These are phyloP conservation scores for Iris pallida DNA, from an alignment of 116 monocot genomes.

Conservation along the genomic window DNA sequence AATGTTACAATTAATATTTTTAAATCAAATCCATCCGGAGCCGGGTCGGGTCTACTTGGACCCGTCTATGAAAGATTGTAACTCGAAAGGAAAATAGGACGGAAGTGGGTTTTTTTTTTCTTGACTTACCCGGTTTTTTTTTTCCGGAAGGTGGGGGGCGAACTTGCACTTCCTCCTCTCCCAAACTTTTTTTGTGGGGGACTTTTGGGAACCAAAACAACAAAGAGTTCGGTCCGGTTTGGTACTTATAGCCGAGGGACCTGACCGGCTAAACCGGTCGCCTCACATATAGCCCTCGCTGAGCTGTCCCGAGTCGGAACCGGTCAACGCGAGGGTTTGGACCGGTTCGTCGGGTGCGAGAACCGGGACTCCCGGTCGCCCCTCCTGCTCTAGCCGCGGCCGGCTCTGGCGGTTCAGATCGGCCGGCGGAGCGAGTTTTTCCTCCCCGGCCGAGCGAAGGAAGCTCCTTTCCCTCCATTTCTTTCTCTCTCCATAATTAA, in stretches of 20 bases:
- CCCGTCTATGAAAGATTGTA: neutral
- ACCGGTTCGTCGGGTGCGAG: constrained; percentile 18
- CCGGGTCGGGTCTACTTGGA: neutral
- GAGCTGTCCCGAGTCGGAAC: neutral
- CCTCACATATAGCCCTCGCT: neutral
- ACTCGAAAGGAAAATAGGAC: neutral
- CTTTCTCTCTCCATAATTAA: too few species aligned
- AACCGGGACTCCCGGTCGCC: constrained; percentile 33
- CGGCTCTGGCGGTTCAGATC: constrained; percentile 34
- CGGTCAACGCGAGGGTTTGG: constrained; percentile 8
- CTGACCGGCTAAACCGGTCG: constrained; percentile 55
- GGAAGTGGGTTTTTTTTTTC: neutral
- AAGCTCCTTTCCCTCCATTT: too few species aligned
- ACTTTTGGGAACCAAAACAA: constrained; percentile 11
- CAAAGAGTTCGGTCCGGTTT: constrained; percentile 43
- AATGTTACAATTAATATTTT: too few species aligned
- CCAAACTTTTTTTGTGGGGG: neutral
- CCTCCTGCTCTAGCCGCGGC: neutral
- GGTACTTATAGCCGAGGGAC: constrained; percentile 16
- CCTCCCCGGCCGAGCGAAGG: neutral
- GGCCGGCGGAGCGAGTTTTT: constrained; percentile 20
- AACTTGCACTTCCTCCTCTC: neutral
- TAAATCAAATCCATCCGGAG: too few species aligned
- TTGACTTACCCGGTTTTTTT: constrained; percentile 12
- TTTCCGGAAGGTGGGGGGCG: neutral